These are phyloP conservation scores for Chalaropsis thielavioides DNA, from an alignment of 2,329 filamentous ascomycete genomes.

Conservation along the genomic window DNA sequence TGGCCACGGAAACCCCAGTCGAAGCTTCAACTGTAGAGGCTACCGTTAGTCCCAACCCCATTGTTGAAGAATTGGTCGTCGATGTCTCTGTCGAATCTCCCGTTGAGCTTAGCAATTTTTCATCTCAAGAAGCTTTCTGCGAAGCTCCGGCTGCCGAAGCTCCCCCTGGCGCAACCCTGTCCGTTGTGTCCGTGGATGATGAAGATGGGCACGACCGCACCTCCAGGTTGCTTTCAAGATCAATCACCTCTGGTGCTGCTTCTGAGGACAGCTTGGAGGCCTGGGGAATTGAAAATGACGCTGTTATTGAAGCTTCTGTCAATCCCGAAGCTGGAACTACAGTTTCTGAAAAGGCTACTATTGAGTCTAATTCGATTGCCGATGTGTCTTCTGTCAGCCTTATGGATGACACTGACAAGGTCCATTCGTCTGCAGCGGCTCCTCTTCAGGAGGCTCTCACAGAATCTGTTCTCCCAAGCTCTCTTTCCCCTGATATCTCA, in stretches of 20 bases:
- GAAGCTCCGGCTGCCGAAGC: not conserved
- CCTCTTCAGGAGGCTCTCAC: not conserved
- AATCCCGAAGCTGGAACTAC: not conserved
- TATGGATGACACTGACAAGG: not conserved
- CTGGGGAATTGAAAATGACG: slow-evolving; percentile 15
- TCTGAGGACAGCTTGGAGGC: slow-evolving; percentile 14
- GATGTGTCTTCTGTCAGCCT: not conserved
- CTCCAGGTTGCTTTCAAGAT: not conserved
- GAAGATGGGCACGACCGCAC: not conserved
- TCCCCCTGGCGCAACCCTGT: not conserved
- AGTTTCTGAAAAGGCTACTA: not conserved
- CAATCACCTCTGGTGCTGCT: not conserved
- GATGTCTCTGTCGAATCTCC: slow-evolving; percentile 1
- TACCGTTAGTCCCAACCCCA: not conserved
- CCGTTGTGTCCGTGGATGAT: not conserved
- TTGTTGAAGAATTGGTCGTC: not conserved
- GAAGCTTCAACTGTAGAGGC: too few relatives aligned
- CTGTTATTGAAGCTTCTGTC: slow-evolving; percentile 3
- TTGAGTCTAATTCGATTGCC: not conserved
- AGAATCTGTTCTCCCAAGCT: not conserved
- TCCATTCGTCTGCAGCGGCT: not conserved
- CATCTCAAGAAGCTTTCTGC: not conserved
- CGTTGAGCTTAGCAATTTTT: not conserved
- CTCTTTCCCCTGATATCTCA: slow-evolving; percentile 9
- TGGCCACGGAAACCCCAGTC: not conserved